phyloP scores from a whole-genome alignment of 1,284 basidiomycete genomes.

The Pholiota adiposa region DNA sequence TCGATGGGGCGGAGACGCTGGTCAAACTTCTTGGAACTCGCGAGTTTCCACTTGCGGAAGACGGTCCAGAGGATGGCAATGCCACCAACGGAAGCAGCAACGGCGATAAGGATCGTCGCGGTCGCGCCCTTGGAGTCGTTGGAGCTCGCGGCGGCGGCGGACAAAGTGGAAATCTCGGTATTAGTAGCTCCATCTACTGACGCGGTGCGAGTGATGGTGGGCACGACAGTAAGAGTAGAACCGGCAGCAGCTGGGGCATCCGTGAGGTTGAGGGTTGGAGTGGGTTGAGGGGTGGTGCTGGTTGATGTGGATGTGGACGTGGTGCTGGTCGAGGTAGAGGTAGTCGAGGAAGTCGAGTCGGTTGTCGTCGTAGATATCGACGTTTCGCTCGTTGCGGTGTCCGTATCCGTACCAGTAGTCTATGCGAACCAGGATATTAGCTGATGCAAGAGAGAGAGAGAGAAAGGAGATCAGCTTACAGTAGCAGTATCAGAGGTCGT shows the following conservation, averaged over 20 bases:
- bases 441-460: background rate
- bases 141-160: slow-evolving; percentile 44
- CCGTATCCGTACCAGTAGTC: slow-evolving; percentile 6
- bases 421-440: slow-evolving; percentile 9
- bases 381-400: background rate
- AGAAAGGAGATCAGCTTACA: background rate
- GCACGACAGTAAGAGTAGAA: slow-evolving; percentile 28
- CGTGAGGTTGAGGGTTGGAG: slow-evolving; percentile 23
- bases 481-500: slow-evolving; percentile 19
- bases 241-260: slow-evolving; percentile 20
- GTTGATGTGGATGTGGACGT: slow-evolving; percentile 21
- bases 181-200: slow-evolving; percentile 29
- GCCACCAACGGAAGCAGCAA: slow-evolving; percentile 71
- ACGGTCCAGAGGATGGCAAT: slow-evolving; percentile 80
- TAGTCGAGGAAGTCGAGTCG: background rate
- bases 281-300: slow-evolving; percentile 23
- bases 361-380: slow-evolving; percentile 1
- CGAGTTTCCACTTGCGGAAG: slow-evolving; percentile 92
- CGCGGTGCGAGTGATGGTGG: slow-evolving; percentile 25
- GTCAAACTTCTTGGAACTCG: slow-evolving; percentile 79
- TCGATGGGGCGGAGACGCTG: slow-evolving; percentile 84
- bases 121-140: slow-evolving; percentile 62
- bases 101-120: slow-evolving; percentile 72
- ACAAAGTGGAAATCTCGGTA: slow-evolving; percentile 22
- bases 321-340: slow-evolving; percentile 13